phyloP scores from a whole-genome alignment of 768 basidiomycete species.

The Rhizopogon roseolus region DNA sequence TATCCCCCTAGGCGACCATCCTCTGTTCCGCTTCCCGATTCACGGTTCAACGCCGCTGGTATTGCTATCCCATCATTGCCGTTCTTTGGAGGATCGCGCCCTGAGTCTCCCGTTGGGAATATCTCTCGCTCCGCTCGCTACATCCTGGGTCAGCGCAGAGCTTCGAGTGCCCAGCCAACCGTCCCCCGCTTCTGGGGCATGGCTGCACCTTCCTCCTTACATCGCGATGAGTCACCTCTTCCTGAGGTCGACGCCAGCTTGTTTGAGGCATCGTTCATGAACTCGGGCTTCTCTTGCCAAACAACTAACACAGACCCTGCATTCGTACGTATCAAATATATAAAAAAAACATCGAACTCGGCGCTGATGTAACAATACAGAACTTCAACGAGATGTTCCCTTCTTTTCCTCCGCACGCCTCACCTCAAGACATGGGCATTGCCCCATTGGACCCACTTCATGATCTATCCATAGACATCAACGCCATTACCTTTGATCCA shows the following conservation, averaged over 20 bases:
- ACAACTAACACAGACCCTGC: constrained; percentile 7
- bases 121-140: constrained; percentile 40
- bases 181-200: constrained; percentile 21
- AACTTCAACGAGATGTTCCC: constrained; percentile 20
- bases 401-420: constrained; percentile 17
- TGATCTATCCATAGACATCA: constrained; percentile 6
- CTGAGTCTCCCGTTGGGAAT: constrained; percentile 38
- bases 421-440: constrained; percentile 11
- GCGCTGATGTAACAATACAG: constrained; percentile 6
- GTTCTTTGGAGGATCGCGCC: constrained; percentile 33
- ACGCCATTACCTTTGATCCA: constrained; percentile 6
- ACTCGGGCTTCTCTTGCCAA: constrained; percentile 23
- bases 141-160: constrained; percentile 41
- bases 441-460: constrained; percentile 23
- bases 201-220: constrained; percentile 23
- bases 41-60: constrained; percentile 20
- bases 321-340: constrained; percentile 10
- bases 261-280: constrained; percentile 40
- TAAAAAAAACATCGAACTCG: no score
- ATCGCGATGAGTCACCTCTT: constrained; percentile 41
- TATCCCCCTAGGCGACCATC: constrained; percentile 52
- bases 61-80: constrained; percentile 43
- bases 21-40: constrained; percentile 55
- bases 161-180: constrained; percentile 43
- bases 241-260: constrained; percentile 45